Base-by-base conservation (phyloP, 306 rosid species). In the Parietaria judaica region DNA sequence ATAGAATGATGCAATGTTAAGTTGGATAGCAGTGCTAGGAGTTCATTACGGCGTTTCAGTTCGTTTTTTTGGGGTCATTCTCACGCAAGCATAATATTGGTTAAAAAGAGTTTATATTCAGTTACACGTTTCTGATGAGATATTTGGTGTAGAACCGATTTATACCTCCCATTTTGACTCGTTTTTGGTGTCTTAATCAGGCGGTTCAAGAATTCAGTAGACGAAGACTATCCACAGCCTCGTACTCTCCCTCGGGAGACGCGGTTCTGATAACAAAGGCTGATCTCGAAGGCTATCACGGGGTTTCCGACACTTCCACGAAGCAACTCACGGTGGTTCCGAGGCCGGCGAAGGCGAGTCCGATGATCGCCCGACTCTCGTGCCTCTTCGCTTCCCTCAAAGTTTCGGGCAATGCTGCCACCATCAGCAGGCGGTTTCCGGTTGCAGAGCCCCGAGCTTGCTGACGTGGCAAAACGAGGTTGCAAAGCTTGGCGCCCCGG, bases 391-490 rank as follows among this genome's bases (percentile, higher is more conserved):
- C 96, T 36, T 86, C 88, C 36, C 81, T 91, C 81, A 84, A 76
- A 79, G 90, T 76, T 64, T 71, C 94, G 0, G 85, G 96, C 38
- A 63, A 74, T 47, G 65, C 73, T 58, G 81, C 79, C 65, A 70
- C 86, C 43, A 75, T 76, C 48, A 56, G 66, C 3, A 81, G 95
- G 85, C 84, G 88, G 70, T 58, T 92, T 61, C 88, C 95, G 1
- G 88, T 86, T 51, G 75, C 96, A 0, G 95, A 88, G 80, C 86
- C 98, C 7, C 92, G 95, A 9, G 98, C 98, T 41, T 92, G 96
- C 73, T 92, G 74, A 85, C 45, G 35, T 51, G 66, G 55, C 41
- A 23, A 23, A 23, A 23, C 1, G 31, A 23, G 31, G 31, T 23
- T 23, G 31, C 31, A 23, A 23, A 23, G 31, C 31, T 23, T 23